Conservation (phyloP, 495 filamentous ascomycete species). For the Talaromyces ruber region DNA sequence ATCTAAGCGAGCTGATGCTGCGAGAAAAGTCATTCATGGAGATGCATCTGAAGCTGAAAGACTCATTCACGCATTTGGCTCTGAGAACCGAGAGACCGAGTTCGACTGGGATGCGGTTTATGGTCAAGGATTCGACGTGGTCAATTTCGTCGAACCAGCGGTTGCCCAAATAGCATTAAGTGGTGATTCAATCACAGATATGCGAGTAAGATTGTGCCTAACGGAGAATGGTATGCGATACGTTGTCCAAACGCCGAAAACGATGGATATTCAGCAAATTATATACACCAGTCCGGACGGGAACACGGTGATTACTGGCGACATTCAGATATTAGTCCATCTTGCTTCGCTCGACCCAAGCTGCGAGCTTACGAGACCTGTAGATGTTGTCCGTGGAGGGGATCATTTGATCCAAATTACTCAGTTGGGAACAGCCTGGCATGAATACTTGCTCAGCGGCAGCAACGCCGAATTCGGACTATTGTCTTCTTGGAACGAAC, state of each 20-base stretch:
- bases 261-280: not conserved
- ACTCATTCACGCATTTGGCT: slow-evolving; percentile 72
- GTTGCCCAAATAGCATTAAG: slow-evolving; percentile 45
- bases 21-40: slow-evolving; percentile 58
- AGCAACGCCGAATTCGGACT: slow-evolving; percentile 3
- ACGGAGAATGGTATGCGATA: slow-evolving; percentile 52
- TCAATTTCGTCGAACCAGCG: slow-evolving; percentile 56
- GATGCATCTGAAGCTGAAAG: slow-evolving; percentile 54
- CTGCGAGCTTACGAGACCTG: slow-evolving; percentile 13
- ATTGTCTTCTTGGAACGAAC: slow-evolving; percentile 41
- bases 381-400: slow-evolving; percentile 25
- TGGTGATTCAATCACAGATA: slow-evolving; percentile 44
- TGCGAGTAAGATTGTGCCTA: slow-evolving; percentile 47
- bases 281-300: slow-evolving; percentile 22
- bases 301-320: slow-evolving; percentile 19
- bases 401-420: slow-evolving; percentile 22
- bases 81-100: slow-evolving; percentile 65
- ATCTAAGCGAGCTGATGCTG: slow-evolving; percentile 49
- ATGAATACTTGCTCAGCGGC: slow-evolving; percentile 11
- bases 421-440: slow-evolving; percentile 23
- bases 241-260: slow-evolving; percentile 11
- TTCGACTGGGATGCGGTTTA: slow-evolving; percentile 80
- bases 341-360: slow-evolving; percentile 17
- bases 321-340: slow-evolving; percentile 23
- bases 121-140: slow-evolving; percentile 76